Base-by-base conservation (phyloP, 257 asterid genomes). In the Fraxinus excelsior region DNA sequence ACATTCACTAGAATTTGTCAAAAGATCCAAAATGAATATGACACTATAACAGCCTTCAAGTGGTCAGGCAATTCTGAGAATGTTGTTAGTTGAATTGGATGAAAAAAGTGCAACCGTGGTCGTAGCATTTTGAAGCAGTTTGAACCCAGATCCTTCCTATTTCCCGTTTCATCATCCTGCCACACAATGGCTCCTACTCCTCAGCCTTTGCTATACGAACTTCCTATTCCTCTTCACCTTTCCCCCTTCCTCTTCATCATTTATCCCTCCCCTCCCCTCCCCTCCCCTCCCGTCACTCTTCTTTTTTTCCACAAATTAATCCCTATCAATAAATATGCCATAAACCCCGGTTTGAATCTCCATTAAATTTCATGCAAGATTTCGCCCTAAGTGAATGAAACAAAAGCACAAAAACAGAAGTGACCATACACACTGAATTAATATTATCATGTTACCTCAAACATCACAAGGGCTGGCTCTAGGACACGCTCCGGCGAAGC, bases 381-480 rank as follows among this genome's bases (percentile, higher is more conserved):
- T 11, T 11, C 19, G 0, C 6, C 35, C 34, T 1, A 38, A 69
- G 70, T 31, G 72, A 60, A 26, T 70, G 25, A 72, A 19, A 5
- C 74, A 3, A 46, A 42, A 72, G 37, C 62, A 21, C 8, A 46
- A 75, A 46, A 71, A 67, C 53, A 32, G 16, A 66, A 78, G 28
- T 23, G 34, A 49, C 10, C 16, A 40, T 40, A 40, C 32, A 21
- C 29, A 38, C 34, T 71, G 32, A 7, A 81, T 69, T 67, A 3
- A 31, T 73, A 79, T 69, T 53, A 81, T 73, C 74, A 66, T 73
- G 64, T 81, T 90, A 93, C 99, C 98, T 96, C 99, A 73, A 96
- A 84, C 99, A 96, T 91, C 75, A 96, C 99, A 75, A 96, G 96
- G 60, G 98, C 89, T 64, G 99, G 97, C 85, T 96, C 99, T 82